These are phyloP conservation scores for Agroathelia rolfsii DNA, from an alignment of 1,284 basidiomycete genomes.

Conservation along the genomic window DNA sequence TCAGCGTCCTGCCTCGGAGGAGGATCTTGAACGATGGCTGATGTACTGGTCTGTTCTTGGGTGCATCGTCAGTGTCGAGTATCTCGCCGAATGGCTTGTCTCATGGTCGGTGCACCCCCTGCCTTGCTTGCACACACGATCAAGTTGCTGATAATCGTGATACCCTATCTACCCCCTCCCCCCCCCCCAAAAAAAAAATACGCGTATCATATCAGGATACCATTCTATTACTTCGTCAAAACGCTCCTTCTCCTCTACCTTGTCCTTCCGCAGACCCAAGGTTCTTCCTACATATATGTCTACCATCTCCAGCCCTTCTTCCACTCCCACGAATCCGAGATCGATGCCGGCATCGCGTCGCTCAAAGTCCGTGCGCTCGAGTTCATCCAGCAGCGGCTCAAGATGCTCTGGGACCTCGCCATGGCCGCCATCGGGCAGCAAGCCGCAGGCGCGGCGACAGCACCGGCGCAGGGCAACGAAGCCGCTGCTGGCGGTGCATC, in stretches of 20 bases:
- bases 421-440: slow-evolving; percentile 35
- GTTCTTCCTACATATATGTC: slow-evolving; percentile 73
- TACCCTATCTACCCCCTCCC: slow-evolving; percentile 6
- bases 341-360: slow-evolving; percentile 65
- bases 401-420: slow-evolving; percentile 53
- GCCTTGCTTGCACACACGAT: slow-evolving; percentile 6
- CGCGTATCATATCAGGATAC: slow-evolving; percentile 49
- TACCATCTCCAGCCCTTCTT: slow-evolving; percentile 75
- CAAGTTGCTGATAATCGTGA: no score
- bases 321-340: slow-evolving; percentile 64
- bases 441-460: slow-evolving; percentile 18
- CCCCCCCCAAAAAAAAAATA: slow-evolving; percentile 2
- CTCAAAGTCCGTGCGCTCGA: slow-evolving; percentile 48
- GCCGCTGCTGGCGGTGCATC: slow-evolving; percentile 22
- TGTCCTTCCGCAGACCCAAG: slow-evolving; percentile 81
- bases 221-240: slow-evolving; percentile 81
- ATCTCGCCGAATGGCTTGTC: slow-evolving; percentile 74
- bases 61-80: slow-evolving; percentile 64
- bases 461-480: slow-evolving; percentile 14
- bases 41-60: slow-evolving; percentile 89
- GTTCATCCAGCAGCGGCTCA: slow-evolving; percentile 55
- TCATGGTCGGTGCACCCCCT: slow-evolving; percentile 48
- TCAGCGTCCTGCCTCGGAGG: slow-evolving; percentile 68
- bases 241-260: slow-evolving; percentile 82
- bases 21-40: slow-evolving; percentile 75